Evolutionary conservation across 768 basidiomycete species (phyloP).

Genomic region (Suillus spraguei): DNA sequence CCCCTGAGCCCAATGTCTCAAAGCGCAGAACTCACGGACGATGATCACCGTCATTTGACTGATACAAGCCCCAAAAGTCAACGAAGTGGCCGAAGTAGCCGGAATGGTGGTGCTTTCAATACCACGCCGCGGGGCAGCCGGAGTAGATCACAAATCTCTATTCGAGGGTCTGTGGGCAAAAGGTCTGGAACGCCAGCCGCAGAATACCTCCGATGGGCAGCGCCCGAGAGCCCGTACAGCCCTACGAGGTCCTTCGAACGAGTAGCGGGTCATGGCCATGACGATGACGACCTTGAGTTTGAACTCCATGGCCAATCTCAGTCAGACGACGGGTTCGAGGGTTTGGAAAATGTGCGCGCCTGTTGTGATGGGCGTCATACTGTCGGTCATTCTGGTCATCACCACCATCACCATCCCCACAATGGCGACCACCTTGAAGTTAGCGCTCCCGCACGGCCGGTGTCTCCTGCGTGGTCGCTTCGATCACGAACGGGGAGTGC

Average conservation of each 20-base stretch:
- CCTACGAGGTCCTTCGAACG: conserved; percentile 72
- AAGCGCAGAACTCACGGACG: conserved; percentile 48
- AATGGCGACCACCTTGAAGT: conserved; percentile 56
- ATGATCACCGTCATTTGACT: conserved; percentile 48
- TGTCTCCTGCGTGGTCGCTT: conserved; percentile 85
- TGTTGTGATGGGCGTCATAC: conserved; percentile 90
- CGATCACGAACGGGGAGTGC: conserved; percentile 78
- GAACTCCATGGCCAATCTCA: conserved; percentile 76
- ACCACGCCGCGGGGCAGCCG: conserved; percentile 77
- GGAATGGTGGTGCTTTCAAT: conserved; percentile 66
- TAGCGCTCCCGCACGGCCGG: conserved; percentile 54
- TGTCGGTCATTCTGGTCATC: conserved; percentile 65
- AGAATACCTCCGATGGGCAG: conserved; percentile 84
- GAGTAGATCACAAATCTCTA: conserved; percentile 78
- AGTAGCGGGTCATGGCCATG: conserved; percentile 39
- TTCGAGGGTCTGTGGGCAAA: conserved; percentile 74
- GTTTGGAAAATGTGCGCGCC: conserved; percentile 92
- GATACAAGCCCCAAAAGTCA: conserved; percentile 74
- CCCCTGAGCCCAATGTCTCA: conserved; percentile 53
- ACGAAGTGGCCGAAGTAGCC: conserved; percentile 63
- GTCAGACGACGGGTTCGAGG: conserved; percentile 85
- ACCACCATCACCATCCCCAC: conserved; percentile 58
- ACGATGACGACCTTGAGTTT: conserved; percentile 75
- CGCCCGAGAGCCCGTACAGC: conserved; percentile 76
- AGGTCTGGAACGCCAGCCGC: conserved; percentile 89